phyloP scores from a whole-genome alignment of 108 stramenopile genomes.

The Chaetoceros tenuissimus region DNA sequence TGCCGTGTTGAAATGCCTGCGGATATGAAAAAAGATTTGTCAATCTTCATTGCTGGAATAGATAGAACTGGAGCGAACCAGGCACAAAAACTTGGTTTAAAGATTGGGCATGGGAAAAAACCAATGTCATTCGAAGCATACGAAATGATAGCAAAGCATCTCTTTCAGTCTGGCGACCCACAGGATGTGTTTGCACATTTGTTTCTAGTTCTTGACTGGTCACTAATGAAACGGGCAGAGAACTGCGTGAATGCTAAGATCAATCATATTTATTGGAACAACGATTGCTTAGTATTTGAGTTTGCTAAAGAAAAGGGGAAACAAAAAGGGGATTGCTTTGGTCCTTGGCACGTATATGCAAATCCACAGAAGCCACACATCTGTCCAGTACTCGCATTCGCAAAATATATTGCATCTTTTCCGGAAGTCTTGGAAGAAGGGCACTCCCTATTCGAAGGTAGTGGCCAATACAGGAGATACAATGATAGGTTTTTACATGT shows the following conservation, averaged over 20 bases:
- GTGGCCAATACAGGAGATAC: constrained; percentile 6
- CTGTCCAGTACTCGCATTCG: constrained; percentile 12
- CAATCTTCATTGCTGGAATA: not conserved
- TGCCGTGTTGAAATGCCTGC: not conserved
- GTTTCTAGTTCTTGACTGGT: constrained; percentile 13
- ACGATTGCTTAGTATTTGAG: constrained; percentile 10
- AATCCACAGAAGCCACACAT: constrained; percentile 6
- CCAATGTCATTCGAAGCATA: constrained; percentile 3
- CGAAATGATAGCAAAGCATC: not conserved
- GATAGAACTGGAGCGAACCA: not conserved
- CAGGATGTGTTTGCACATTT: constrained; percentile 11
- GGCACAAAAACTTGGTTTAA: not conserved
- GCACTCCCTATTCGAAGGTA: constrained; percentile 4
- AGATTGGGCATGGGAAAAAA: constrained; percentile 1
- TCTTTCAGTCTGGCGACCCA: constrained; percentile 2
- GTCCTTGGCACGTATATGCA: constrained; percentile 18
- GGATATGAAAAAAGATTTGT: not conserved
- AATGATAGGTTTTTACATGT: constrained; percentile 6
- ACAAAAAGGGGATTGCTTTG: constrained; percentile 2
- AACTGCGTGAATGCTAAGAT: constrained; percentile 11
- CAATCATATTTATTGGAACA: constrained; percentile 4
- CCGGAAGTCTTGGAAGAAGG: not conserved
- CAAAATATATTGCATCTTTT: not conserved
- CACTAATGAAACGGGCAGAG: constrained; percentile 11
- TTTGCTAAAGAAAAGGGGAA: constrained; percentile 12